Evolutionary conservation across 495 filamentous ascomycete species (phyloP).

Genomic region (Saxophila tyrrhenica): DNA sequence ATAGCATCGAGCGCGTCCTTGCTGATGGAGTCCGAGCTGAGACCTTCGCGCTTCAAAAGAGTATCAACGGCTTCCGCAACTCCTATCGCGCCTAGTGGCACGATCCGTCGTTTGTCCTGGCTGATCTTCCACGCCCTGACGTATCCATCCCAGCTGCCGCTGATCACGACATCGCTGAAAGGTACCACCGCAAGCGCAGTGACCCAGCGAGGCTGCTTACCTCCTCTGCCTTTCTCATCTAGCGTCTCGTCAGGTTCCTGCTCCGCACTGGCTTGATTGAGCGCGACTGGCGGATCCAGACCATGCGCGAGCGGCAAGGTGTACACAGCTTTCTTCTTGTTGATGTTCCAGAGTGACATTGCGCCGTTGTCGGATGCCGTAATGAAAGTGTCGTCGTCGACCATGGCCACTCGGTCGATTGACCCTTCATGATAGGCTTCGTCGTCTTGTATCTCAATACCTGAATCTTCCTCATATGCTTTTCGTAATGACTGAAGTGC

Average conservation of each 20-base stretch:
- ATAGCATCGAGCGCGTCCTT: constrained; percentile 2
- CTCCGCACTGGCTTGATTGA: constrained; percentile 62
- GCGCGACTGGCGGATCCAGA: constrained; percentile 52
- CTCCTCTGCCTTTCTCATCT: constrained; percentile 22
- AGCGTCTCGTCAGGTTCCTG: constrained; percentile 36
- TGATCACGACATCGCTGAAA: constrained; percentile 76
- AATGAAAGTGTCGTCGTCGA: constrained; percentile 83
- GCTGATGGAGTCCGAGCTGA: neutral
- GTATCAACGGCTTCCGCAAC: neutral
- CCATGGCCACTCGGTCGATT: constrained; percentile 77
- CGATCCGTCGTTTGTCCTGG: constrained; percentile 69
- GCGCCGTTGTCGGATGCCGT: constrained; percentile 83
- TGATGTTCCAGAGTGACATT: constrained; percentile 77
- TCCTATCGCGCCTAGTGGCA: constrained; percentile 54
- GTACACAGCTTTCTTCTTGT: constrained; percentile 92
- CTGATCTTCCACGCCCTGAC: constrained; percentile 76
- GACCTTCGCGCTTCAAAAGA: neutral
- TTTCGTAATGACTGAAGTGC: constrained; percentile 13
- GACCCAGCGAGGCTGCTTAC: constrained; percentile 66
- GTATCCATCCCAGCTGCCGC: constrained; percentile 86
- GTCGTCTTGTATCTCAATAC: constrained; percentile 17
- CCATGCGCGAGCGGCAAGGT: constrained; percentile 74
- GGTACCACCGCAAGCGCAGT: constrained; percentile 78
- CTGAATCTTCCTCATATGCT: constrained; percentile 9
- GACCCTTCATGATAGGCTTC: constrained; percentile 62